Base-by-base conservation (phyloP, 345 rosid species). In the Camelina neglecta region DNA sequence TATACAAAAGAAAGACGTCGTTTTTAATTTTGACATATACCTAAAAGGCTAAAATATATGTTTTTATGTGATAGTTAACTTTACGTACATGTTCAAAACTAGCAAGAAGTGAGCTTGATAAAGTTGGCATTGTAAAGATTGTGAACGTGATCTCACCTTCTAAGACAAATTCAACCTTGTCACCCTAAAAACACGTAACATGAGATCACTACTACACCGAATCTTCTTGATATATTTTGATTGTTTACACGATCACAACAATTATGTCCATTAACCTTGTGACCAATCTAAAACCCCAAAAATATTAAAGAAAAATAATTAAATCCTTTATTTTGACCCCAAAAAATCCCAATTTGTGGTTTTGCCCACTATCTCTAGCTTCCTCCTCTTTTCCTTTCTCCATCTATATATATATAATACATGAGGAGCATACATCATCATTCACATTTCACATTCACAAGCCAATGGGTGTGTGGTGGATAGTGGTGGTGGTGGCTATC, bases 101-200 rank as follows among this genome's bases (percentile, higher is more conserved):
- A 50, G 21, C 69, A 61, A 69, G 55, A 55, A 49, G 63, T 36
- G 53, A 68, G 29, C 18, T 60, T 60, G 39, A 69, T 61, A 45
- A 60, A 60, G 69, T 61, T 75, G 69, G 58, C 58, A 61, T 21
- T 16, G 54, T 53, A 76, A 76, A 69, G 69, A 68, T 42, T 69
- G 65, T 69, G 75, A 55, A 67, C 47, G 42, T 67, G 73, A 60
- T 59, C 44, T 67, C 48, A 21, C 66, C 66, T 50, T 58, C 55
- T 29, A 73, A 55, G 71, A 65, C 24, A 65, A 23, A 23, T 61
- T 72, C 69, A 72, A 72, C 68, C 2, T 47, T 7, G 26, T 16
- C 75, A 61, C 61, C 68, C 71, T 56, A 64, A 18, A 64, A 48
- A 64, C 61, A 77, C 71, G 76, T 57, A 70, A 16, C 80, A 64